Evolutionary conservation across 2,329 filamentous ascomycete species (phyloP).

Genomic region (Penicillium aurantiogriseum): DNA sequence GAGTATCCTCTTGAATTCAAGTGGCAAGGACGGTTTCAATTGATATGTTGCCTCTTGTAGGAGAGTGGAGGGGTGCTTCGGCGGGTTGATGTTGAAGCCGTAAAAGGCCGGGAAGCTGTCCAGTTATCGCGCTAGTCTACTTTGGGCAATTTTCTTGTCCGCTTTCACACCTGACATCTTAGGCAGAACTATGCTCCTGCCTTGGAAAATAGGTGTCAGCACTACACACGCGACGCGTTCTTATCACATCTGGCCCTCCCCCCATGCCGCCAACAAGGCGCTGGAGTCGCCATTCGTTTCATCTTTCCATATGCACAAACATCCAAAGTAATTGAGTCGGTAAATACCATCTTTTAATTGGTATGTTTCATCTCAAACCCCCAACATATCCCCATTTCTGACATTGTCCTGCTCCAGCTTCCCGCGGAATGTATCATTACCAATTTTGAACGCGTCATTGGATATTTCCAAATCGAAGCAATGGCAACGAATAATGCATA

Average conservation of each 20-base stretch:
- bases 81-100: slow-evolving; percentile 40
- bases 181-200: slow-evolving; percentile 19
- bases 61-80: slow-evolving; percentile 32
- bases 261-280: slow-evolving; percentile 11
- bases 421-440: slow-evolving; percentile 28
- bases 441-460: slow-evolving; percentile 19
- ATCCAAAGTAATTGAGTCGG: not conserved
- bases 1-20: slow-evolving; percentile 13
- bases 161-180: slow-evolving; percentile 25
- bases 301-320: slow-evolving; percentile 5
- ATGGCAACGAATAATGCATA: slow-evolving; percentile 29
- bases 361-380: not conserved
- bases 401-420: slow-evolving; percentile 15
- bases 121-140: slow-evolving; percentile 32
- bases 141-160: slow-evolving; percentile 27
- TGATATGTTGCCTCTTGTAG: slow-evolving; percentile 25
- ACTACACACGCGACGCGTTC: slow-evolving; percentile 34
- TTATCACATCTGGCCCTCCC: slow-evolving; percentile 17
- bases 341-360: slow-evolving; percentile 1
- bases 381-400: slow-evolving; percentile 7
- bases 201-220: slow-evolving; percentile 24
- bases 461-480: slow-evolving; percentile 17
- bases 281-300: slow-evolving; percentile 17
- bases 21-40: slow-evolving; percentile 25
- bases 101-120: slow-evolving; percentile 37